These are phyloP conservation scores for Myxozyma udenii DNA, from an alignment of 805 yeast genomes.

Conservation along the genomic window DNA sequence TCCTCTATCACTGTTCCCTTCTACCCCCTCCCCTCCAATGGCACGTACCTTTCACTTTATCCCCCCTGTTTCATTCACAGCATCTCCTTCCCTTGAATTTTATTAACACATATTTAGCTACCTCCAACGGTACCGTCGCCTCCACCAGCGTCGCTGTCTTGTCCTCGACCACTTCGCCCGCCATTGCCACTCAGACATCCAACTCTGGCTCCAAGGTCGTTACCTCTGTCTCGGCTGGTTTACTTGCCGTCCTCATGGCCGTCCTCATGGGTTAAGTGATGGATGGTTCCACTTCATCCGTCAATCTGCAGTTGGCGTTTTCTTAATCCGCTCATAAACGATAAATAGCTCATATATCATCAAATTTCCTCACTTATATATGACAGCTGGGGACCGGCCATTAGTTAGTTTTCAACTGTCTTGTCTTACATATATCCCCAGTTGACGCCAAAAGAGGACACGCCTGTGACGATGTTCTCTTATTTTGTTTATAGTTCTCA, in stretches of 20 bases:
- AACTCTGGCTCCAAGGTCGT: slow-evolving; percentile 17
- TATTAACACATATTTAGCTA: slow-evolving; percentile 8
- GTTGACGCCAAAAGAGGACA: too few species aligned
- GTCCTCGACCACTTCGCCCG: slow-evolving; percentile 18
- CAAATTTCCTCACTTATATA: too few species aligned
- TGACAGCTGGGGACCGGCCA: too few species aligned
- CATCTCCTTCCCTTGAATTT: background rate
- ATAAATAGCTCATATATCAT: too few species aligned
- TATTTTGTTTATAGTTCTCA: too few species aligned
- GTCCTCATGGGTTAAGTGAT: slow-evolving; percentile 20
- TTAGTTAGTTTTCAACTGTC: too few species aligned
- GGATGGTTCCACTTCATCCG: too few species aligned
- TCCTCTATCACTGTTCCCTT: background rate
- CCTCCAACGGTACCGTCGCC: slow-evolving; percentile 10
- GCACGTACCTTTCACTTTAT: background rate
- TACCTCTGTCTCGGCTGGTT: slow-evolving; percentile 26
- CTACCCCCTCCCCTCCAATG: background rate
- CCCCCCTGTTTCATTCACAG: background rate
- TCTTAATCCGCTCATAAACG: too few species aligned
- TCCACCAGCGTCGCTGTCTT: slow-evolving; percentile 11
- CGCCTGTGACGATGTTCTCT: too few species aligned
- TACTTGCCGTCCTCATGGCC: slow-evolving; percentile 26
- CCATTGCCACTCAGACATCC: slow-evolving; percentile 13
- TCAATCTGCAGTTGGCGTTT: too few species aligned
- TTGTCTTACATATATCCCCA: too few species aligned